Percentiles rank a stretch among this genome's conserved stretches.
phyloP scores from a whole-genome alignment of 2,329 filamentous ascomycete genomes.

The Nothomitra cinnamomea region DNA sequence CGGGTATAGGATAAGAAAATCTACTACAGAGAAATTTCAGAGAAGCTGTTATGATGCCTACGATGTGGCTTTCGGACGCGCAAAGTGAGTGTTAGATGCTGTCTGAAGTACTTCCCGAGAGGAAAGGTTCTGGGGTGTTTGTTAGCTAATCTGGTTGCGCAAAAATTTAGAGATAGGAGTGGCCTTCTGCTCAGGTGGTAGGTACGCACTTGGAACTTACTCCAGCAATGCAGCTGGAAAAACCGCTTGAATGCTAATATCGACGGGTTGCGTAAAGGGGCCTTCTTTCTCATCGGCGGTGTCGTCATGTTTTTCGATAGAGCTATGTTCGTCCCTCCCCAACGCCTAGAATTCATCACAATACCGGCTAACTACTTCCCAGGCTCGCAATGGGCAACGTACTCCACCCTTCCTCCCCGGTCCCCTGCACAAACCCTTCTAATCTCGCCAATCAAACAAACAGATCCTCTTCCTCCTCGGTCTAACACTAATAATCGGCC shows the following conservation, averaged over 20 bases:
- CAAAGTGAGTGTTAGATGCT: conserved; percentile 4
- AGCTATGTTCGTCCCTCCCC: conserved; percentile 45
- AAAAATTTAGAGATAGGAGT: conserved; percentile 69
- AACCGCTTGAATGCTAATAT: conserved; percentile 5
- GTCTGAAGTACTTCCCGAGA: not conserved
- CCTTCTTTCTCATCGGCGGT: conserved; percentile 85
- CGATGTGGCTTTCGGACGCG: conserved; percentile 5
- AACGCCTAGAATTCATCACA: not conserved
- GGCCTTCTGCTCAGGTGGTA: conserved; percentile 94
- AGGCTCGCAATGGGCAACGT: conserved; percentile 98
- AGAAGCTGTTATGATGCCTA: not conserved
- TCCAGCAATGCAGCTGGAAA: not conserved
- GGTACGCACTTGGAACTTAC: conserved; percentile 26
- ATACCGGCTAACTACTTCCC: not conserved
- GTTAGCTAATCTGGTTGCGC: not conserved
- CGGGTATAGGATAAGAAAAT: not conserved
- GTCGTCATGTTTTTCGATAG: conserved; percentile 97
- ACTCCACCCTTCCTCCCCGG: conserved; percentile 17
- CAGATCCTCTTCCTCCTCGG: conserved; percentile 97
- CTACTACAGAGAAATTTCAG: not conserved
- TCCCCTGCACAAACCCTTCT: conserved; percentile 6
- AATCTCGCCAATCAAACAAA: conserved; percentile 5
- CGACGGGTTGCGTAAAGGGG: conserved; percentile 38
- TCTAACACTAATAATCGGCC: conserved; percentile 86
- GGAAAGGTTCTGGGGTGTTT: not conserved